Conservation (phyloP, 2,329 filamentous ascomycete species). For the Exophiala sp. region DNA sequence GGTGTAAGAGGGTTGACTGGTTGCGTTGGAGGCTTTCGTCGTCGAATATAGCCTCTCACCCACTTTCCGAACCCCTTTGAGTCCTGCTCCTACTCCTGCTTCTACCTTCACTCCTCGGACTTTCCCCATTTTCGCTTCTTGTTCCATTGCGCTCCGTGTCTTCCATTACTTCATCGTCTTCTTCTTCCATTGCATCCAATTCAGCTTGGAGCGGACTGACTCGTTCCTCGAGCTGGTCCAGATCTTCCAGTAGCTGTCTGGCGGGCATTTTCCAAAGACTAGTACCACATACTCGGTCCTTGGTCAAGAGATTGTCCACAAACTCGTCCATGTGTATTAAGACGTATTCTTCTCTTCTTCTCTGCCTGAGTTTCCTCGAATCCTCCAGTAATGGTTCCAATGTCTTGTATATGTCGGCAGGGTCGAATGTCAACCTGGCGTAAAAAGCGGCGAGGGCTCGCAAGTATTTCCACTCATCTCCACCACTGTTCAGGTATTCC, state of each 20-base stretch:
- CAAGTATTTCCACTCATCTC: slow-evolving; percentile 79
- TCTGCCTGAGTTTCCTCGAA: slow-evolving; percentile 74
- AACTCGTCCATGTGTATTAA: slow-evolving; percentile 88
- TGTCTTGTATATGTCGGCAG: slow-evolving; percentile 73
- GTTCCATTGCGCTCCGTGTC: slow-evolving; percentile 16
- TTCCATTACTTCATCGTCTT: slow-evolving; percentile 22
- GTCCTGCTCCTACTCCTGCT: slow-evolving; percentile 19
- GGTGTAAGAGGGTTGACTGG: background rate
- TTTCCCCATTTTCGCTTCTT: slow-evolving; percentile 19
- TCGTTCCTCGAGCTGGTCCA: slow-evolving; percentile 81
- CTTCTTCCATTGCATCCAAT: slow-evolving; percentile 44
- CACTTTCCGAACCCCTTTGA: slow-evolving; percentile 17
- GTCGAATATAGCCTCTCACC: slow-evolving; percentile 10
- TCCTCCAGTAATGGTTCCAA: slow-evolving; percentile 83
- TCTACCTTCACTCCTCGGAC: slow-evolving; percentile 13
- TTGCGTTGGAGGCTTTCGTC: background rate
- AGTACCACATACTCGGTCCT: slow-evolving; percentile 86
- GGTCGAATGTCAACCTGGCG: slow-evolving; percentile 78
- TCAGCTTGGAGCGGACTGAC: slow-evolving; percentile 76
- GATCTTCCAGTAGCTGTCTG: slow-evolving; percentile 77
- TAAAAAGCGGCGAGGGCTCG: slow-evolving; percentile 89
- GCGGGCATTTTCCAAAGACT: slow-evolving; percentile 88
- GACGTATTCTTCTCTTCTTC: slow-evolving; percentile 68
- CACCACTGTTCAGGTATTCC: slow-evolving; percentile 75
- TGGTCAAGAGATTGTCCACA: slow-evolving; percentile 83